Base-by-base conservation (phyloP, 169 alveolate genomes). In the Cyclospora cayetanensis region DNA sequence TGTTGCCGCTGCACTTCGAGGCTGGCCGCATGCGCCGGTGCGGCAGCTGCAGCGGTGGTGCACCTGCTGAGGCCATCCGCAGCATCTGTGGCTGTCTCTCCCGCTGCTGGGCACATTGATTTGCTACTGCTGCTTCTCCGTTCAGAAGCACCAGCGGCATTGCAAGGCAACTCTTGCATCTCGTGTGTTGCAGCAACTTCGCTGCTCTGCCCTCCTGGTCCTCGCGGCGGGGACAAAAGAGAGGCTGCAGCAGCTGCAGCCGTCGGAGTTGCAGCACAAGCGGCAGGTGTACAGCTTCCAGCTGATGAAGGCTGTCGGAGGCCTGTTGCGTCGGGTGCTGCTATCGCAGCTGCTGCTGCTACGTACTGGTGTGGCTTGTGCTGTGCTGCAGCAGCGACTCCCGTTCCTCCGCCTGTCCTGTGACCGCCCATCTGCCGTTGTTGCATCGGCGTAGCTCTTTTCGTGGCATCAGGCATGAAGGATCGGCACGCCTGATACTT, bases 101-200 rank as follows among this genome's bases (percentile, higher is more conserved):
- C 68, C 35, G 89, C 89, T 79, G 18, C 89, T 43, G 52, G 27
- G 70, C 55, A 29, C 34, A 52, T n/a, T 29, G 12, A 46, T 42
- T 31, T 50, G 89, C 89, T 79, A 70, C 72, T 50, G 85, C 85
- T 74, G 63, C 85, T 74, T 34, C 85, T 39, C 37, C 65, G 39
- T 34, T 68, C 85, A 4, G 85, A 39, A 74, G 85, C 55, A 74
- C 65, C 85, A 74, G 85, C 85, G 31, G 37, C 52, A 63, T 35
- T 74, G 85, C 85, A 63, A 55, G 65, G 65, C 41, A 63, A 74
- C 4, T 74, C 65, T 39, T 63, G 85, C 85, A 74, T 74, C 85
- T 63, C 85, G 42, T 74, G 37, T 22, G 85, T 41, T 74, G 85
- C 85, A 74, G 85, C 85, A 74, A 27, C 63, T 35, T 41, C n/a